Base-by-base conservation (phyloP, 2,329 filamentous ascomycete genomes). In the Conoideocrella luteorostrata region DNA sequence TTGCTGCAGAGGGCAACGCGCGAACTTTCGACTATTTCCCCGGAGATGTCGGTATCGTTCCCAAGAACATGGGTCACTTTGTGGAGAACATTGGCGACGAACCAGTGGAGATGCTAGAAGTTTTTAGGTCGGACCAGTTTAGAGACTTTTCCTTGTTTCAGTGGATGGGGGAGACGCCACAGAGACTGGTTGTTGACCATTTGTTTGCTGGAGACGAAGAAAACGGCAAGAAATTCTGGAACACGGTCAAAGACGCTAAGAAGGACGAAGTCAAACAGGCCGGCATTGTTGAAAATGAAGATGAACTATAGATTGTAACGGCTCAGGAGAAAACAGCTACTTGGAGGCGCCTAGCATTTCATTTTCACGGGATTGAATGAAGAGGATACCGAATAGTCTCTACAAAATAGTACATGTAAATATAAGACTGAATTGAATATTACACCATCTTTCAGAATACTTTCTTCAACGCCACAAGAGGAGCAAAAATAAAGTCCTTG, bases 1-100 rank as follows among this genome's bases (percentile, higher is more conserved):
- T 89, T 56, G 82, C 77, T 0, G 74, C 84, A 2, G 77, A 84
- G 52, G 78, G 80, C 22, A 78, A 70, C 18, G 84, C 85, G 0
- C 72, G 84, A 20, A 90, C 86, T 0, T 90, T 90, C 56, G 80
- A 90, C 65, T 90, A 86, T 61, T 66, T 75, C 5, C 75, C 83
- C 1, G 86, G 86, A 2, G 86, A 90, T 53, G 83, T 88, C 0
- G 86, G 82, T 12, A 85, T 89, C 49, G 84, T 90, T 5, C 86
- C 86, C 0, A 72, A 72, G 56, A 87, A 86, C 58, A 87, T 86
- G 73, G 86, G 83, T 3, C 85, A 90, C 58, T 90, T 88, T 58
- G 84, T 91, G 43, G 85, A 91, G 71, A 89, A 89, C 54, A 78
- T 87, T 32, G 81, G 84, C n/a, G 78, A 86, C 39, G 84, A 88